Percentiles rank a stretch among this genome's conserved stretches.
Conservation (phyloP, 768 basidiomycete genomes). For the Rhodotorula kratochvilovae region DNA sequence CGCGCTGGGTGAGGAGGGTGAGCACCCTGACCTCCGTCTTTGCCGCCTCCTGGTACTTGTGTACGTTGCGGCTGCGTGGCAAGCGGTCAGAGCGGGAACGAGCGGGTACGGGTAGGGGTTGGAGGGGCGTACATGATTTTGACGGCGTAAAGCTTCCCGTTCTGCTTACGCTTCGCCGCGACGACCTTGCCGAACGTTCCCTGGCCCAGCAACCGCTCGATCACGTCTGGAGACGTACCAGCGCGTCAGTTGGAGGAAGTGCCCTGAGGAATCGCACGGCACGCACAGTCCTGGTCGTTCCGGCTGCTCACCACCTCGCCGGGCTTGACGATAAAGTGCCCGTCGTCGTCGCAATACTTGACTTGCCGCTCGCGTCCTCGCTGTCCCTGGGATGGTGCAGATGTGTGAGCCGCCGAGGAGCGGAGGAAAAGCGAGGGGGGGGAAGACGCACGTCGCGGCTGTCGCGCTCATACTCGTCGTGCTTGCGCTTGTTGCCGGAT, state of each 20-base stretch:
- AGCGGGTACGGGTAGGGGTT: neutral
- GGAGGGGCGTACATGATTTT: constrained; percentile 68
- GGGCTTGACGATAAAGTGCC: constrained; percentile 91
- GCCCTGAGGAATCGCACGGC: constrained; percentile 15
- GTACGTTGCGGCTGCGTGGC: constrained; percentile 68
- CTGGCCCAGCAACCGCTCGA: constrained; percentile 83
- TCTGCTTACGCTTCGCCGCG: constrained; percentile 76
- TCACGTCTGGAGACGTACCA: constrained; percentile 63
- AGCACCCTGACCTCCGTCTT: constrained; percentile 96
- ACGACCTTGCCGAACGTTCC: constrained; percentile 99
- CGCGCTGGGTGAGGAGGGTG: constrained; percentile 79
- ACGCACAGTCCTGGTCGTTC: constrained; percentile 54
- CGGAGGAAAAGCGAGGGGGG: neutral
- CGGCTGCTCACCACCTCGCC: constrained; percentile 75
- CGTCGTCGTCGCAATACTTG: constrained; percentile 79
- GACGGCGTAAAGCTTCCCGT: constrained; percentile 77
- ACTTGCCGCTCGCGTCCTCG: neutral
- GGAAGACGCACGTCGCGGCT: constrained; percentile 5
- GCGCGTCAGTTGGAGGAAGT: constrained; percentile 16
- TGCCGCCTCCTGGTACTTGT: constrained; percentile 96
- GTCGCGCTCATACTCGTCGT: constrained; percentile 14
- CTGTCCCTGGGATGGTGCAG: neutral
- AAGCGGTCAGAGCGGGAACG: no score
- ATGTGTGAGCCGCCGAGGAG: no score
- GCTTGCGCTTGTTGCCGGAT: constrained; percentile 22